phyloP scores from a whole-genome alignment of 768 basidiomycete species.

The Hebeloma cylindrosporum region DNA sequence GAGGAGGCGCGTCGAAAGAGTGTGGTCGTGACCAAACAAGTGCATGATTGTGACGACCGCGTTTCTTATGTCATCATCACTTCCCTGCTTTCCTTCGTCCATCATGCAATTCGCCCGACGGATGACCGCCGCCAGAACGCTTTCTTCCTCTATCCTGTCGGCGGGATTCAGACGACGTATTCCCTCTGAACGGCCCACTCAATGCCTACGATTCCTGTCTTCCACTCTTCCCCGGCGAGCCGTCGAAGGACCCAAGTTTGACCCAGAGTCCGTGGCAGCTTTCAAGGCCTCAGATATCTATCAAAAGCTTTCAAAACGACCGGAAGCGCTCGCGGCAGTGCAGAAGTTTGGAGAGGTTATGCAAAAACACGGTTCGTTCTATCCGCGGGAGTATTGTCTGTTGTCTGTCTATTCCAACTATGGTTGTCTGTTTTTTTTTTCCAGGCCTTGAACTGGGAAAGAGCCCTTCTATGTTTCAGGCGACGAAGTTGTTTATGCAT shows the following conservation, averaged over 20 bases:
- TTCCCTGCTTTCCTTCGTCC: not conserved
- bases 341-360: constrained; percentile 44
- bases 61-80: constrained; percentile 14
- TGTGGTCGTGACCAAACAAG: constrained; percentile 11
- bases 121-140: too few relatives aligned
- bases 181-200: not conserved
- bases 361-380: constrained; percentile 45
- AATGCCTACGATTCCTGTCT: constrained; percentile 3
- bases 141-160: constrained; percentile 12
- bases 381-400: not conserved
- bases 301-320: constrained; percentile 48
- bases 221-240: constrained; percentile 10
- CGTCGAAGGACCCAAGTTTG: not conserved
- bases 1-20: constrained; percentile 1
- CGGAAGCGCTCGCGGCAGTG: constrained; percentile 51
- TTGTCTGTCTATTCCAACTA: not conserved
- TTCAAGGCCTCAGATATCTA: constrained; percentile 43
- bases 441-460: constrained; percentile 51
- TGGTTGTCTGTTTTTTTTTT: not conserved
- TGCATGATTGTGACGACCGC: constrained; percentile 11
- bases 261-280: constrained; percentile 21
- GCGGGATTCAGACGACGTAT: not conserved
- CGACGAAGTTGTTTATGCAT: constrained; percentile 54
- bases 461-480: constrained; percentile 48
- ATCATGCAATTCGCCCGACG: too few relatives aligned